Evolutionary conservation across 2,329 filamentous ascomycete species (phyloP).

Genomic region (Penicillium hordei): DNA sequence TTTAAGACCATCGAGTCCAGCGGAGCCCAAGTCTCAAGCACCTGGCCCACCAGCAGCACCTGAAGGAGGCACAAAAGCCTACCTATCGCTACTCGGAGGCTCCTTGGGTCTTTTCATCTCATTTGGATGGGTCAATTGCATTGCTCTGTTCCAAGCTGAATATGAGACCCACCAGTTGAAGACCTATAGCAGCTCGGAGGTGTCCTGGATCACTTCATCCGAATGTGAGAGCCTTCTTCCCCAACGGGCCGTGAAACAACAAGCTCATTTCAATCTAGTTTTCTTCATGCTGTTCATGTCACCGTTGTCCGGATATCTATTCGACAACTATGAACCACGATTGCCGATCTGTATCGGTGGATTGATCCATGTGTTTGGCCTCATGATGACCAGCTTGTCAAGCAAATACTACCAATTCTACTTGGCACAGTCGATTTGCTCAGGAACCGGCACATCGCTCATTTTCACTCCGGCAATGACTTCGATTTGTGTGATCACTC

Average conservation of each 20-base stretch:
- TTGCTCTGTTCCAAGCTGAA: slow-evolving; percentile 60
- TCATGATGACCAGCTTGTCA: slow-evolving; percentile 55
- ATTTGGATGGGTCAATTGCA: slow-evolving; percentile 51
- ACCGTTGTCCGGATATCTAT: slow-evolving; percentile 60
- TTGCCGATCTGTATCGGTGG: slow-evolving; percentile 51
- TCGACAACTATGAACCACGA: slow-evolving; percentile 62
- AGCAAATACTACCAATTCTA: slow-evolving; percentile 48
- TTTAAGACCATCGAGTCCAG: neutral
- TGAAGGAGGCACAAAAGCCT: slow-evolving; percentile 22
- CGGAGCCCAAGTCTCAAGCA: neutral
- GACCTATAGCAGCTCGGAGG: slow-evolving; percentile 47
- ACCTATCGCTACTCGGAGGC: slow-evolving; percentile 47
- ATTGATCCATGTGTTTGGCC: slow-evolving; percentile 53
- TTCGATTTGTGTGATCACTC: neutral
- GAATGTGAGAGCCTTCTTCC: slow-evolving; percentile 43
- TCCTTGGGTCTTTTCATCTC: slow-evolving; percentile 46
- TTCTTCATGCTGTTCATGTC: slow-evolving; percentile 10
- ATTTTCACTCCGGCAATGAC: slow-evolving; percentile 1
- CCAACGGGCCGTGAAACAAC: neutral
- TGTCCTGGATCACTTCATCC: slow-evolving; percentile 61
- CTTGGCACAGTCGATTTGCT: slow-evolving; percentile 1
- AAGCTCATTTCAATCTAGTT: slow-evolving; percentile 23
- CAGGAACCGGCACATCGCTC: neutral
- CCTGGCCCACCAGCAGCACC: slow-evolving; percentile 6
- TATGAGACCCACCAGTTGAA: slow-evolving; percentile 52